Evolutionary conservation across 352 stramenopile species (phyloP), one percentile per base, ranked within the genome.

Genomic region (Phytophthora lateralis): DNA sequence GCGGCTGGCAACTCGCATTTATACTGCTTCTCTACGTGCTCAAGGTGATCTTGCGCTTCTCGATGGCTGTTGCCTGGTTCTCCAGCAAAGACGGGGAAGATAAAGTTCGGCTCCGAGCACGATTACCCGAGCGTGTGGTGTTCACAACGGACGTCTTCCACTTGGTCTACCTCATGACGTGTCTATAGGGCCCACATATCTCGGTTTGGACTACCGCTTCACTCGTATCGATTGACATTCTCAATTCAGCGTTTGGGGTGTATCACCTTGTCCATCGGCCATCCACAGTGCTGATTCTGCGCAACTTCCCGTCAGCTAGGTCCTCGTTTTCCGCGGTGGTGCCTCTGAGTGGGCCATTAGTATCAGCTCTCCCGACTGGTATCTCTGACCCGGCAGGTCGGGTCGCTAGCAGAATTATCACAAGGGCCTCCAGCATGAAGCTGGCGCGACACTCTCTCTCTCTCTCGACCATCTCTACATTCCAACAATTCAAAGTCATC

Each of bases 81-180:
- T 59, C 56, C 38, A 52, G 9, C 38, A 37, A 24, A 39, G 46
- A 64, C 1, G 39, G 15, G 10, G 38, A 50, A 27, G 37, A 48
- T 17, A 49, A 41, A 27, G 2, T 24, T 6, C 34, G 24, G n/a
- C 20, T 42, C 38, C 42, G 41, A 37, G 18, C 50, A 5, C 34
- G 52, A n/a, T 20, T 71, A 10, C 57, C 63, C 2, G 57, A 67
- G 43, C 24, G 53, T 4, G 48, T 63, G 26, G 63, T 62, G n/a
- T 63, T 60, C 17, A 55, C 43, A 4, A 32, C 43, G 10, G 24
- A 47, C n/a, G 14, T 71, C 2, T 71, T 66, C 8, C 63, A 67
- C 29, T 17, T 51, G 9, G 50, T 69, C 2, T 69, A 69, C 20
- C 56, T 64, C 29, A 64, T 59, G 26, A 59, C 55, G 6, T 63